phyloP scores from a whole-genome alignment of 345 rosid genomes.

The Heritiera fomes region DNA sequence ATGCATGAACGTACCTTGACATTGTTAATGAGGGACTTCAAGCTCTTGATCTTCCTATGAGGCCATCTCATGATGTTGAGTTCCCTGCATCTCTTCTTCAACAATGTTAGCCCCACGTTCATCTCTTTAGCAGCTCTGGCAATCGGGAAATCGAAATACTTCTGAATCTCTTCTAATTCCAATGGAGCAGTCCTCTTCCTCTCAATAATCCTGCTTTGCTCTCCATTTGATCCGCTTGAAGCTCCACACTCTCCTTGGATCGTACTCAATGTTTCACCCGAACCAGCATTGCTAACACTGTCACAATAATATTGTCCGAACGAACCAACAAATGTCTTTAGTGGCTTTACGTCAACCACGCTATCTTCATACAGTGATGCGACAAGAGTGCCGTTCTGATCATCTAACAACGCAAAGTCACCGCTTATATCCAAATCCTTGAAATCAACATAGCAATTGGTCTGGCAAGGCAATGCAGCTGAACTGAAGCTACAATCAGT shows the following conservation, averaged over 20 bases:
- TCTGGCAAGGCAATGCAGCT: not conserved
- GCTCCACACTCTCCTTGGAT: not conserved
- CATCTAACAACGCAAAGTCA: not conserved
- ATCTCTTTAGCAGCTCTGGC: slow-evolving; percentile 66
- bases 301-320: too few species aligned
- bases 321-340: not conserved
- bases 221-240: not conserved
- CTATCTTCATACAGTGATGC: not conserved
- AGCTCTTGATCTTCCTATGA: slow-evolving; percentile 71
- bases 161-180: slow-evolving; percentile 46
- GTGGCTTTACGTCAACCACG: slow-evolving; percentile 16
- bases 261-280: not conserved
- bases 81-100: slow-evolving; percentile 82
- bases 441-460: not conserved
- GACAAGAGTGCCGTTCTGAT: not conserved
- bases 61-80: slow-evolving; percentile 79
- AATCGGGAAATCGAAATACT: slow-evolving; percentile 56
- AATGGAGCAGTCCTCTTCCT: slow-evolving; percentile 30
- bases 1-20: slow-evolving; percentile 35
- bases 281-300: not conserved
- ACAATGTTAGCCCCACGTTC: slow-evolving; percentile 62
- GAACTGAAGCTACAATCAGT: not conserved
- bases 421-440: not conserved
- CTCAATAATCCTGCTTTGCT: not conserved
- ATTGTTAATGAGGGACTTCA: slow-evolving; percentile 51